Percentiles rank a stretch among this genome's conserved stretches.
These are phyloP conservation scores for Plasmodium chabaudi DNA, from an alignment of 169 alveolate genomes.

Conservation along the genomic window DNA sequence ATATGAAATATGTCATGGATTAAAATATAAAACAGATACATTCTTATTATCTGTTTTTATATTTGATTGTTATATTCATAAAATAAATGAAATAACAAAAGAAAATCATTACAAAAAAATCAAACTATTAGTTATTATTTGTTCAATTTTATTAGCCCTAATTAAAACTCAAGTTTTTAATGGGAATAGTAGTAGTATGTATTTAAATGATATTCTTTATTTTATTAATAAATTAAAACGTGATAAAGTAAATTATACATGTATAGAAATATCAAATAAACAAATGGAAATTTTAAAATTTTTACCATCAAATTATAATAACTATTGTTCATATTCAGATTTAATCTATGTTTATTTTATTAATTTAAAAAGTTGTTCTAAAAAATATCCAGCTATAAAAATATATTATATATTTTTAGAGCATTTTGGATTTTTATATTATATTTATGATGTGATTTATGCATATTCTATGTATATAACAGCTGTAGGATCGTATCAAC, in stretches of 20 bases:
- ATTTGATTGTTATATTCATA: constrained; percentile 62
- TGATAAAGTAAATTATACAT: constrained; percentile 49
- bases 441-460: constrained; percentile 50
- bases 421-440: constrained; percentile 60
- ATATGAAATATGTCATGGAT: constrained; percentile 60
- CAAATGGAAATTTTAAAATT: constrained; percentile 67
- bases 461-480: constrained; percentile 73
- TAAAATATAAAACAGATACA: constrained; percentile 60
- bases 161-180: constrained; percentile 63
- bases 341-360: constrained; percentile 65
- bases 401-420: constrained; percentile 63
- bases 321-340: constrained; percentile 67
- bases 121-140: constrained; percentile 43
- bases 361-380: constrained; percentile 57
- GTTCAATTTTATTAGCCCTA: constrained; percentile 52
- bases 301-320: constrained; percentile 55
- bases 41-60: constrained; percentile 55
- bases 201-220: constrained; percentile 47
- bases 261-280: constrained; percentile 66
- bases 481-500: constrained; percentile 52
- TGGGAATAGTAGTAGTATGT: constrained; percentile 65
- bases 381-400: constrained; percentile 66
- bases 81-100: constrained; percentile 50
- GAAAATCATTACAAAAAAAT: constrained; percentile 62
- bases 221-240: constrained; percentile 39